These are phyloP conservation scores for Cutaneotrichosporon arboriforme DNA, from an alignment of 1,284 basidiomycete genomes.

Conservation along the genomic window DNA sequence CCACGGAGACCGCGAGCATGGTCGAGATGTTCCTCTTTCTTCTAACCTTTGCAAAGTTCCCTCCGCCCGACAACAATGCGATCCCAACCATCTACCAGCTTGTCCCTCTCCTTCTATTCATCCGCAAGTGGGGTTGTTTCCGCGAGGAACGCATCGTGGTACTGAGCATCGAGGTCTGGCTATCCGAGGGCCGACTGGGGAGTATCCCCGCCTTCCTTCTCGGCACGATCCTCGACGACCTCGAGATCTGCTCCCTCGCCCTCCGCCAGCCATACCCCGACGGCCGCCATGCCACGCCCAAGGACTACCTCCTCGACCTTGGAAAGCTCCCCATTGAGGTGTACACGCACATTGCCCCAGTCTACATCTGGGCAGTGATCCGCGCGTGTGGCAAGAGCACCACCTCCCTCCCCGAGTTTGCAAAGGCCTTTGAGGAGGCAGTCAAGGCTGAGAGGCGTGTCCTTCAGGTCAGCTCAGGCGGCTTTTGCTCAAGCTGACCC, in stretches of 20 bases:
- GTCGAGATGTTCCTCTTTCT: not conserved
- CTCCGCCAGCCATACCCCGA: not conserved
- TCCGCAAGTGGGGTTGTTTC: not conserved
- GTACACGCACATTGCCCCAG: not conserved
- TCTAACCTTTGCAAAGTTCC: not conserved
- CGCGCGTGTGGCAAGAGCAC: not conserved
- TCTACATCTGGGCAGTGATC: not conserved
- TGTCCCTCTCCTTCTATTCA: not conserved
- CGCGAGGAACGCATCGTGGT: not conserved
- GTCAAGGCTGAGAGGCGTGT: too few relatives aligned
- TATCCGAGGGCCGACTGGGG: too few relatives aligned
- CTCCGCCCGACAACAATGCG: too few relatives aligned
- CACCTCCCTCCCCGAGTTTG: too few relatives aligned
- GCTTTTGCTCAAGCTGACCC: too few relatives aligned
- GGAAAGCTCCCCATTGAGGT: not conserved
- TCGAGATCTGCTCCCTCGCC: not conserved
- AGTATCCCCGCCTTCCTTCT: not conserved
- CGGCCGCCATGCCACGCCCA: not conserved
- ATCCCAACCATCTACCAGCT: not conserved
- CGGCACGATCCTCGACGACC: not conserved
- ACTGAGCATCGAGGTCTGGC: too few relatives aligned
- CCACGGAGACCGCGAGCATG: not conserved
- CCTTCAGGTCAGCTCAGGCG: too few relatives aligned
- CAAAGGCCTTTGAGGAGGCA: too few relatives aligned
- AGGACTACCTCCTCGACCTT: not conserved